Percentiles rank a stretch among this genome's conserved stretches.
Conservation (phyloP, 2,329 filamentous ascomycete genomes). For the Juglanconis sp. region DNA sequence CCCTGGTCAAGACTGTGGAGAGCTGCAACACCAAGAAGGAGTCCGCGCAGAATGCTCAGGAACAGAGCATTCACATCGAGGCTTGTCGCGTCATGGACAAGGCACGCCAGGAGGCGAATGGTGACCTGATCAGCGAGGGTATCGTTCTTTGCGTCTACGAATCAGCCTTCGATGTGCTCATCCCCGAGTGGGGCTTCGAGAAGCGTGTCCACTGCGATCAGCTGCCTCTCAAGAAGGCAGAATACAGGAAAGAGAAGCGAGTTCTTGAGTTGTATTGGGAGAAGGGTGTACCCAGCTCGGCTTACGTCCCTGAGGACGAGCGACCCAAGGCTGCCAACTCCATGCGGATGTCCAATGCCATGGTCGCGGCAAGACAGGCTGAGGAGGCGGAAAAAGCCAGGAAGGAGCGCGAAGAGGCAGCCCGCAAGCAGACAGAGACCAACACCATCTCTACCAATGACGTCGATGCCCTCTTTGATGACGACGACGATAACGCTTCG, state of each 20-base stretch:
- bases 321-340: slow-evolving; percentile 78
- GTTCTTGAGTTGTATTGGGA: slow-evolving; percentile 98
- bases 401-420: slow-evolving; percentile 85
- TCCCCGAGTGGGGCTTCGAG: slow-evolving; percentile 97
- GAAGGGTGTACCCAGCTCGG: slow-evolving; percentile 95
- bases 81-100: slow-evolving; percentile 95
- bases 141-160: slow-evolving; percentile 98
- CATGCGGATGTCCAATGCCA: slow-evolving; percentile 70
- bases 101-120: slow-evolving; percentile 78
- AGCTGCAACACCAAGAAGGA: slow-evolving; percentile 99
- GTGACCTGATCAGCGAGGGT: slow-evolving; percentile 90
- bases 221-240: slow-evolving; percentile 96
- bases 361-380: slow-evolving; percentile 73
- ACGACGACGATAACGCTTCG: slow-evolving; percentile 83
- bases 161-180: slow-evolving; percentile 95
- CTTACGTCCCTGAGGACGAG: slow-evolving; percentile 95
- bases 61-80: slow-evolving; percentile 98
- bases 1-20: slow-evolving; percentile 86
- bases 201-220: slow-evolving; percentile 99
- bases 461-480: slow-evolving; percentile 92
- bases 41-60: slow-evolving; percentile 93
- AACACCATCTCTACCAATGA: slow-evolving; percentile 91
- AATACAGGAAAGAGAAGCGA: slow-evolving; percentile 94
- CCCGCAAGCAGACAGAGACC: slow-evolving; percentile 91
- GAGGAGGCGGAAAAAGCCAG: slow-evolving; percentile 77